Base-by-base conservation (phyloP, 2,329 filamentous ascomycete species). In the Drechslera avenae region DNA sequence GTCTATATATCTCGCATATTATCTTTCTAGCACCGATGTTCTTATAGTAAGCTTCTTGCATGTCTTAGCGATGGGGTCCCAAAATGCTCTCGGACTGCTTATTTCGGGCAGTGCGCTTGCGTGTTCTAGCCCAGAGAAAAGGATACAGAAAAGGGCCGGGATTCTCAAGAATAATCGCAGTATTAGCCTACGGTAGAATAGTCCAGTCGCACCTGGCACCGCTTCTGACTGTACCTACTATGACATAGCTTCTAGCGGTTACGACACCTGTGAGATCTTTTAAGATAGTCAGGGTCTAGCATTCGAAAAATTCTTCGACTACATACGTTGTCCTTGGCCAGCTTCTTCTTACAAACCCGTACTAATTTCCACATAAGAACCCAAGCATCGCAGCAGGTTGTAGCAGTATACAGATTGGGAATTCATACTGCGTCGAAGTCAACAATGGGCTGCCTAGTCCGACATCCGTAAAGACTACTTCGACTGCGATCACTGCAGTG, bases 371-470 rank as follows among this genome's bases (percentile, higher is more conserved):
- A 4, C 26, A 12, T 18, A 18, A 60, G 54, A 57, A 60, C 32
- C 54, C 51, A 23, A 46, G 35, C 9, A 28, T 60, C 10, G 53
- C 55, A 26, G 13, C 19, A 9, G 50, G 57, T 41, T 60, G 54
- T 43, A 54, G 48, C 34, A 47, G 57, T 19, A 48, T 59, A 18
- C 49, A 48, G 31, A 39, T 57, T 18, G 54, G 51, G 13, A 50
- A 60, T 30, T 52, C 54, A 8, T 57, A 60, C 35, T 60, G 54
- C 28, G 54, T 60, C 12, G 57, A 60, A 47, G 50, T 54, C 39
- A 52, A 52, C 34, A 34, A 33, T 19, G 43, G 49, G 9, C 49
- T 52, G 8, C 28, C 43, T 42, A 41, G 45, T 17, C 39, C 42
- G 12, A 36, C 36, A n/a, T 46, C 39, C 19, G 23, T 21, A 30